phyloP scores from a whole-genome alignment of 1,284 basidiomycete species.

The Ceratorhiza oryzae-sativae region DNA sequence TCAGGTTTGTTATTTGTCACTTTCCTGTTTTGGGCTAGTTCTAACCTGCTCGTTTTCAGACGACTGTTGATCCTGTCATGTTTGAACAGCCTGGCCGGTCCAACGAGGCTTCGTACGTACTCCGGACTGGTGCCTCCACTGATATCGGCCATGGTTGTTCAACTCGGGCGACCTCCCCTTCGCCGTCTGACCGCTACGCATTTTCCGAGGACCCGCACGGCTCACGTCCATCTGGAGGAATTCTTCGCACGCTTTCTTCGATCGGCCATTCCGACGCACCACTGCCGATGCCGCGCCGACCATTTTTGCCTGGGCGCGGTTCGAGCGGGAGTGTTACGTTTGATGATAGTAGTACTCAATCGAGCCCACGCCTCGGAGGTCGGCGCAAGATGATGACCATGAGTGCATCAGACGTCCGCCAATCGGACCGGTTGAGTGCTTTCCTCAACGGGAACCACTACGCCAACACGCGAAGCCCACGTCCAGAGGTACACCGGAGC shows the following conservation, averaged over 20 bases:
- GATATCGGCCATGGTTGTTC: constrained; percentile 19
- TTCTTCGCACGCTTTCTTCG: constrained; percentile 18
- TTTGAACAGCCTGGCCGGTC: background rate
- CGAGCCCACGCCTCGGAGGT: constrained; percentile 17
- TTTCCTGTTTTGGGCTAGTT: background rate
- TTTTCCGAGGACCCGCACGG: constrained; percentile 28
- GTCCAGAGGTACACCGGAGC: constrained; percentile 11
- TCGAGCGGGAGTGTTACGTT: constrained; percentile 35
- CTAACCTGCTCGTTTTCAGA: constrained; percentile 2
- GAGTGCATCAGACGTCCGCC: constrained; percentile 24
- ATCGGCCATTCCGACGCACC: constrained; percentile 16
- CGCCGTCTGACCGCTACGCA: constrained; percentile 22
- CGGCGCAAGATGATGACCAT: constrained; percentile 35
- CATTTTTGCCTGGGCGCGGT: constrained; percentile 23
- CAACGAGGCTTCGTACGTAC: constrained; percentile 5
- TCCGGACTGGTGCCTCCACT: constrained; percentile 11
- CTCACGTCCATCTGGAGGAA: background rate
- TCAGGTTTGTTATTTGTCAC: background rate
- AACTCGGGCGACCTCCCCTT: constrained; percentile 7
- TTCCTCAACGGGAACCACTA: background rate
- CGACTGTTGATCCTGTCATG: constrained; percentile 14
- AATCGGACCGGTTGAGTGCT: background rate
- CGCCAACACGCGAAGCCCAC: background rate
- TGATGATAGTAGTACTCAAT: constrained; percentile 33
- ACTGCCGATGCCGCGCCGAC: constrained; percentile 15